phyloP scores from a whole-genome alignment of 176 grass and related monocot genomes.

The Leersia perrieri region DNA sequence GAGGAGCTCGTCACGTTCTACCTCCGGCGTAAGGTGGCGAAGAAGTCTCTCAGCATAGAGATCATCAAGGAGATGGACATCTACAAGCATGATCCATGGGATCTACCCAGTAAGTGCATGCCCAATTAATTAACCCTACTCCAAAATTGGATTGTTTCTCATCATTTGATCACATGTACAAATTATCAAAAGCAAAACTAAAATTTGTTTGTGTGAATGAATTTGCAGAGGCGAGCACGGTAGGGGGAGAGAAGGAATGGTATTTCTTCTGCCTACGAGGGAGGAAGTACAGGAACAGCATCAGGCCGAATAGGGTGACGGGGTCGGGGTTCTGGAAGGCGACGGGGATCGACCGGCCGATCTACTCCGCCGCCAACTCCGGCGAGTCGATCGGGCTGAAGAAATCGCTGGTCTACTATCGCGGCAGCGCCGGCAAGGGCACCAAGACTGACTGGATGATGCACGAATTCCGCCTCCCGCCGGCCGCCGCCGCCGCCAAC shows the following conservation, averaged over 20 bases:
- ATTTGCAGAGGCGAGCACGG: conserved; percentile 52
- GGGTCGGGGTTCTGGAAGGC: conserved; percentile 98
- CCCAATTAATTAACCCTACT: neutral
- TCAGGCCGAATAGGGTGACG: conserved; percentile 90
- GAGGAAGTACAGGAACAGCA: conserved; percentile 97
- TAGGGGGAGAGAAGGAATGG: conserved; percentile 78
- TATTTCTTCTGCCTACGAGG: conserved; percentile 98
- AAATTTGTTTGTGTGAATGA: neutral
- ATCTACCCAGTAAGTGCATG: conserved; percentile 68
- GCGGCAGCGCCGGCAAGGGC: conserved; percentile 82
- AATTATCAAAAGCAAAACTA: neutral
- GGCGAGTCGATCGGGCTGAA: conserved; percentile 74
- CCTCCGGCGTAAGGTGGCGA: conserved; percentile 70
- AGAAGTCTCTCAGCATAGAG: conserved; percentile 67
- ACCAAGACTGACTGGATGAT: conserved; percentile 98
- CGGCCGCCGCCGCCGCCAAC: conserved; percentile 9
- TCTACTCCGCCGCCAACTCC: conserved; percentile 45
- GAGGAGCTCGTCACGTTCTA: conserved; percentile 92
- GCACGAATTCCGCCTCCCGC: conserved; percentile 92
- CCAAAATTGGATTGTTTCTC: neutral
- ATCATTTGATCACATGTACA: neutral
- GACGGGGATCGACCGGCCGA: conserved; percentile 85
- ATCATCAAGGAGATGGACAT: conserved; percentile 88
- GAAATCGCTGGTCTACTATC: conserved; percentile 90
- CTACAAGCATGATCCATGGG: conserved; percentile 91